Evolutionary conservation across 805 yeast species (phyloP).

Genomic region (Spathaspora sp.): DNA sequence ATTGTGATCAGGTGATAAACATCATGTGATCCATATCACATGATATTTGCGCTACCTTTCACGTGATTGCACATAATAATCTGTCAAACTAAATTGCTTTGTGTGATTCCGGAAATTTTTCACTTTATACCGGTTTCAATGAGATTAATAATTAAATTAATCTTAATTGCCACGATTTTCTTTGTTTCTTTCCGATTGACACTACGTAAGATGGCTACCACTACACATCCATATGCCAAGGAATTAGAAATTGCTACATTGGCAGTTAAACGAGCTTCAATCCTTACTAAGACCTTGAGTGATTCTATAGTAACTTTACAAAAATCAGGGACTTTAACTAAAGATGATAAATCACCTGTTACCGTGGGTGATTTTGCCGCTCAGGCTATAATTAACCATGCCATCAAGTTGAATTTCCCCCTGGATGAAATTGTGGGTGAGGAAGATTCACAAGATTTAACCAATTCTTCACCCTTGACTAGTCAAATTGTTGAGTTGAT

Average conservation of each 20-base stretch:
- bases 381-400: constrained; percentile 87
- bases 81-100: background rate
- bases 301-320: constrained; percentile 47
- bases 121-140: background rate
- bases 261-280: constrained; percentile 87
- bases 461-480: constrained; percentile 34
- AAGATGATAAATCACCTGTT: constrained; percentile 90
- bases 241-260: constrained; percentile 80
- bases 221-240: constrained; percentile 41
- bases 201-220: constrained; percentile 3
- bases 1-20: too few species aligned
- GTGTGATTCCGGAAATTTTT: background rate
- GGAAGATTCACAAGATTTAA: constrained; percentile 74
- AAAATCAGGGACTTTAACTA: constrained; percentile 61
- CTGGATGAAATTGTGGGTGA: constrained; percentile 88
- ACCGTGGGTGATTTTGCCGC: constrained; percentile 96
- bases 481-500: constrained; percentile 59
- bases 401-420: constrained; percentile 78
- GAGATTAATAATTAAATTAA: background rate
- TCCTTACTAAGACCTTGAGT: constrained; percentile 63
- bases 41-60: too few species aligned
- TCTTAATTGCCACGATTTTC: background rate
- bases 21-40: too few species aligned
- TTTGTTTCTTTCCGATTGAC: background rate
- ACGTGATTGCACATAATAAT: background rate